A percentile compares a stretch with the other conserved stretches of the same genome.
Evolutionary conservation across 805 yeast genomes (phyloP).

Genomic region (Clavispora fructus): DNA sequence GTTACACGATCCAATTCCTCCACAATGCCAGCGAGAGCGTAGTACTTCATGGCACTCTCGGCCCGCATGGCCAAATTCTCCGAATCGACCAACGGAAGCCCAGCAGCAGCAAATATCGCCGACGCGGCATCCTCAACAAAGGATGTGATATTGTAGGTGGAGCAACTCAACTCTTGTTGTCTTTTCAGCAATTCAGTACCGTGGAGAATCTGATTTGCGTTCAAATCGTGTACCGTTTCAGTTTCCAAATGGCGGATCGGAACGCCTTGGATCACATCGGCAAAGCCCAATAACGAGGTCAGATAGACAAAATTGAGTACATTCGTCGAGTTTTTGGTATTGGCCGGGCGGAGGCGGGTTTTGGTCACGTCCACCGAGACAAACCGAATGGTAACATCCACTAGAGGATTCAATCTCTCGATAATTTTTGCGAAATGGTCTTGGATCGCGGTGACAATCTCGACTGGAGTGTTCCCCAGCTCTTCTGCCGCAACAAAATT

Average conservation of each 20-base stretch:
- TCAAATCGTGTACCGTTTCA: neutral
- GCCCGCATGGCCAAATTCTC: slow-evolving; percentile 5
- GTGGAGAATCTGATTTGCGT: slow-evolving; percentile 6
- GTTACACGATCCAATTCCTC: slow-evolving; percentile 6
- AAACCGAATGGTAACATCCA: neutral
- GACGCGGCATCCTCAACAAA: slow-evolving; percentile 3
- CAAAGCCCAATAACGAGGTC: slow-evolving; percentile 11
- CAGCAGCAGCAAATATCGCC: slow-evolving; percentile 1
- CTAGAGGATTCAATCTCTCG: slow-evolving; percentile 3
- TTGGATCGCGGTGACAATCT: slow-evolving; percentile 3
- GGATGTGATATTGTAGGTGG: slow-evolving; percentile 6
- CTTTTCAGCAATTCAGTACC: slow-evolving; percentile 11
- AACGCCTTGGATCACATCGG: slow-evolving; percentile 9
- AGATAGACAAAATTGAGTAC: slow-evolving; percentile 12
- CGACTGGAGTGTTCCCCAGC: slow-evolving; percentile 5
- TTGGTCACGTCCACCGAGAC: slow-evolving; percentile 8
- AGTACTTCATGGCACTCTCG: slow-evolving; percentile 12
- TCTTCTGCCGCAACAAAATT: slow-evolving; percentile 16
- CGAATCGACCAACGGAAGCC: slow-evolving; percentile 4
- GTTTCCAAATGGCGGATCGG: slow-evolving; percentile 10
- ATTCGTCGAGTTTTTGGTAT: slow-evolving; percentile 5
- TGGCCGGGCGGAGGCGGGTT: slow-evolving; percentile 3
- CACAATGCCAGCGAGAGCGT: slow-evolving; percentile 9
- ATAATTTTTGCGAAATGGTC: slow-evolving; percentile 3
- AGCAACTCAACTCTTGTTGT: slow-evolving; percentile 1